phyloP scores from a whole-genome alignment of 2,329 filamentous ascomycete species.

The Leptographium flavum region DNA sequence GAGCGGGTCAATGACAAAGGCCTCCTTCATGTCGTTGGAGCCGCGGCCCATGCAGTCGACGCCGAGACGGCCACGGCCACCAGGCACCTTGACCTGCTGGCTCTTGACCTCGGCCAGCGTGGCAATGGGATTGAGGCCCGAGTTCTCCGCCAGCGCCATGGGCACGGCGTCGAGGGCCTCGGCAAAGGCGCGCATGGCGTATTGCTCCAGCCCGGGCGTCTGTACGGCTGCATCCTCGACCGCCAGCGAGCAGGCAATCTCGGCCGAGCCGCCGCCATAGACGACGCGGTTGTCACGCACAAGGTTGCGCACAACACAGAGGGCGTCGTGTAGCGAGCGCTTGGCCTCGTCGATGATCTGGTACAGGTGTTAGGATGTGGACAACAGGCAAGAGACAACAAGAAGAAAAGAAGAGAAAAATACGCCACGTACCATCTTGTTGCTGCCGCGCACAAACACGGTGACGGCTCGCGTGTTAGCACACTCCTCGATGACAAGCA shows the following conservation, averaged over 20 bases:
- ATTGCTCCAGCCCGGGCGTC: slow-evolving; percentile 95
- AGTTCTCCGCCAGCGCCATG: slow-evolving; percentile 96
- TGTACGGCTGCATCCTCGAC: slow-evolving; percentile 91
- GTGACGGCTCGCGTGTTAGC: slow-evolving; percentile 95
- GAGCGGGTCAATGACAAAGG: slow-evolving; percentile 94
- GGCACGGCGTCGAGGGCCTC: slow-evolving; percentile 88
- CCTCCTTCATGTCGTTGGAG: slow-evolving; percentile 92
- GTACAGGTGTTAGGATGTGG: not conserved
- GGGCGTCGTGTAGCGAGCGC: slow-evolving; percentile 88
- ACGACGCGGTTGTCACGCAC: slow-evolving; percentile 94
- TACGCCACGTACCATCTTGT: slow-evolving; percentile 72
- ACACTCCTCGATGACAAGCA: slow-evolving; percentile 98
- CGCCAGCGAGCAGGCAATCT: slow-evolving; percentile 91
- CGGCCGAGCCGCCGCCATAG: slow-evolving; percentile 90
- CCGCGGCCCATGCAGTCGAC: slow-evolving; percentile 97
- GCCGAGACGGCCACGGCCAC: slow-evolving; percentile 51
- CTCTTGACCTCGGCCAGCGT: slow-evolving; percentile 92
- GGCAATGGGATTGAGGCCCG: slow-evolving; percentile 87
- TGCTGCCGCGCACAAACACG: slow-evolving; percentile 90
- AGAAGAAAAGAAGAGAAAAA: not conserved
- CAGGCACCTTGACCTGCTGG: slow-evolving; percentile 69
- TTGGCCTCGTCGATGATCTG: slow-evolving; percentile 98
- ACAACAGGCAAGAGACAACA: not conserved
- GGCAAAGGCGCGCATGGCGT: slow-evolving; percentile 95
- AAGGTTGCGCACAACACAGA: slow-evolving; percentile 94